Conservation (phyloP, 176 grass and related monocot species). For the Stipa capillata region DNA sequence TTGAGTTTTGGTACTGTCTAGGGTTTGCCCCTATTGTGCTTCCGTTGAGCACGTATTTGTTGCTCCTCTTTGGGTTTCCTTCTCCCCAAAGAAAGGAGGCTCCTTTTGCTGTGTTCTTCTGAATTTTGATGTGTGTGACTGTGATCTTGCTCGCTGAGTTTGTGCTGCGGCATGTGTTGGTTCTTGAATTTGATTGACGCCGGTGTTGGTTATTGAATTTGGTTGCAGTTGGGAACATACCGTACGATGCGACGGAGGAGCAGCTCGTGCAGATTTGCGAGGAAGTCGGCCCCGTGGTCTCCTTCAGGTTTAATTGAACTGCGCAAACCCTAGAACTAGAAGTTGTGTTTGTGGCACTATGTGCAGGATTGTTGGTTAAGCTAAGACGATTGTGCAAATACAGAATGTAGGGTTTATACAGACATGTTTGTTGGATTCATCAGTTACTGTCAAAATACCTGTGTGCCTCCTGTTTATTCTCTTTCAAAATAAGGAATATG, state of each 20-base stretch:
- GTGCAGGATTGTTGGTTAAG: background rate
- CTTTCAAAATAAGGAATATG: background rate
- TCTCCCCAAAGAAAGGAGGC: background rate
- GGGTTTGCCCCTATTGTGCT: background rate
- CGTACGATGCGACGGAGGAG: constrained; percentile 88
- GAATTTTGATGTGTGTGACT: background rate
- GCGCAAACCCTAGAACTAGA: background rate
- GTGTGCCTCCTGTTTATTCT: background rate
- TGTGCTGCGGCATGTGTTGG: background rate
- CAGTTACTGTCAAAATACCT: background rate
- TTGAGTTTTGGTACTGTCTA: background rate
- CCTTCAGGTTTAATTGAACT: constrained; percentile 65
- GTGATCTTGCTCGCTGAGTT: background rate
- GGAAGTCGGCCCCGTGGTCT: constrained; percentile 83
- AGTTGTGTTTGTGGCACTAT: background rate
- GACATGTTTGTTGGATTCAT: background rate
- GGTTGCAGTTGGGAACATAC: constrained; percentile 90
- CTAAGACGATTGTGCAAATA: background rate
- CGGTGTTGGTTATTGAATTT: background rate
- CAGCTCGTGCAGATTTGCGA: constrained; percentile 93
- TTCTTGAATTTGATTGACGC: background rate
- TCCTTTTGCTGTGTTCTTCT: background rate
- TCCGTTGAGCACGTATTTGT: background rate
- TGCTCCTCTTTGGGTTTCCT: background rate
- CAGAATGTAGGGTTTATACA: background rate